Evolutionary conservation across 1,284 basidiomycete species (phyloP).

Genomic region (Sporisorium reilianum): DNA sequence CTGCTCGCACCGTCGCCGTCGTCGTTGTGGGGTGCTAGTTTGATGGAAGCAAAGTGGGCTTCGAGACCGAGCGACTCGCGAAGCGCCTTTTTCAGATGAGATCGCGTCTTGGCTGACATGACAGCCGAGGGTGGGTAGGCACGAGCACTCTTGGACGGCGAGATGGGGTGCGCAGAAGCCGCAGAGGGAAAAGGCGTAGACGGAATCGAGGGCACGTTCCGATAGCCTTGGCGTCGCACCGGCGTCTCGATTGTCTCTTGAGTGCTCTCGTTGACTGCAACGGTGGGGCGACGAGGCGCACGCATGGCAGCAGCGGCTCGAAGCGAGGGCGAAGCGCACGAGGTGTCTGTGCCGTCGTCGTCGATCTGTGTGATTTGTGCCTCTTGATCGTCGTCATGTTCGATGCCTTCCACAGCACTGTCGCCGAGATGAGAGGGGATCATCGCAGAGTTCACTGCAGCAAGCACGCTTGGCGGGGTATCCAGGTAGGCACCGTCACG

Average conservation of each 20-base stretch:
- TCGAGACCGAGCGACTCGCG: constrained; percentile 38
- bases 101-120: constrained; percentile 33
- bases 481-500: constrained; percentile 4
- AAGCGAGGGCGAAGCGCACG: constrained; percentile 33
- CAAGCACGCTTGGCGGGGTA: constrained; percentile 19
- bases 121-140: constrained; percentile 19
- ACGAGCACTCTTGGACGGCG: constrained; percentile 9
- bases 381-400: background rate
- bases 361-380: constrained; percentile 6
- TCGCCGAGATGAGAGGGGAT: background rate
- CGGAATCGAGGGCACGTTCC: constrained; percentile 20
- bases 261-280: background rate
- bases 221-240: constrained; percentile 10
- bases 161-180: background rate
- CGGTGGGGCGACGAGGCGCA: constrained; percentile 4
- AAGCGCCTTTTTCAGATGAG: constrained; percentile 27
- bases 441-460: background rate
- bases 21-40: background rate
- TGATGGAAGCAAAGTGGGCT: constrained; percentile 31
- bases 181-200: constrained; percentile 24
- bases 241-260: constrained; percentile 18
- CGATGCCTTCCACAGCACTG: background rate
- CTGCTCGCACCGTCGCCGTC: background rate
- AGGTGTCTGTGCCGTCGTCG: constrained; percentile 18
- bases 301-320: constrained; percentile 27